A percentile compares a stretch with the other conserved stretches of the same genome.
Conservation (phyloP, 1,284 basidiomycete genomes). For the Trichosporon sp. region DNA sequence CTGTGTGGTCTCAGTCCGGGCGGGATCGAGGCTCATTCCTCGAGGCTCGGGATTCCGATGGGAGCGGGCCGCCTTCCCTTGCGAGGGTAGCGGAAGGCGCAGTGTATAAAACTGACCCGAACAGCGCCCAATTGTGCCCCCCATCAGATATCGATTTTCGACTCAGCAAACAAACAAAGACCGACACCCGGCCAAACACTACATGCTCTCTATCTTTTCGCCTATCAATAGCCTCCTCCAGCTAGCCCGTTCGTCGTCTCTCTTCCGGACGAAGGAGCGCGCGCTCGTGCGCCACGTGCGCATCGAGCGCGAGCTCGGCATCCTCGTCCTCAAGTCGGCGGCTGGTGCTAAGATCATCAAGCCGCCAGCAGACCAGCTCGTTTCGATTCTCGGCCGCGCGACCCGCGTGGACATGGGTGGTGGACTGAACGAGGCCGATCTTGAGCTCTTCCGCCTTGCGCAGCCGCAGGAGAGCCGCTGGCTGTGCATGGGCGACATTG, state of each 20-base stretch:
- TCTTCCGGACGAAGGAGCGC: neutral
- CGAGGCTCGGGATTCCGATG: neutral
- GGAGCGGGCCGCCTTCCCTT: neutral
- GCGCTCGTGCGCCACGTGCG: neutral
- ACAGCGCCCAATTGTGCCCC: neutral
- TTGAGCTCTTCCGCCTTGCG: neutral
- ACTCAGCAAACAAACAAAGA: neutral
- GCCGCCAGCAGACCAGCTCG: neutral
- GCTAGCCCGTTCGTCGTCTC: neutral
- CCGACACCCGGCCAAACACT: neutral
- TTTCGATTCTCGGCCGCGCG: neutral
- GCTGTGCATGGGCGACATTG: neutral
- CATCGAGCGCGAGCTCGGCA: neutral
- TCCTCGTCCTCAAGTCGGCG: neutral
- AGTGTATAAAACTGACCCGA: neutral
- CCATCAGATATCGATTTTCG: no score
- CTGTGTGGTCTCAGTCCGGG: no score
- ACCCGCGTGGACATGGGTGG: neutral
- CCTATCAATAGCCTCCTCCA: neutral
- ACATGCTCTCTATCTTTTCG: neutral
- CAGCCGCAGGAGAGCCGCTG: neutral
- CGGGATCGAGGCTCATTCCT: neutral
- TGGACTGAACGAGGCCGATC: neutral
- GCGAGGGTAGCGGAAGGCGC: neutral
- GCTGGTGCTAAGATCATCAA: neutral